Base-by-base conservation (phyloP, 2,329 filamentous ascomycete species). In the Trichoderma atrobrunneum region DNA sequence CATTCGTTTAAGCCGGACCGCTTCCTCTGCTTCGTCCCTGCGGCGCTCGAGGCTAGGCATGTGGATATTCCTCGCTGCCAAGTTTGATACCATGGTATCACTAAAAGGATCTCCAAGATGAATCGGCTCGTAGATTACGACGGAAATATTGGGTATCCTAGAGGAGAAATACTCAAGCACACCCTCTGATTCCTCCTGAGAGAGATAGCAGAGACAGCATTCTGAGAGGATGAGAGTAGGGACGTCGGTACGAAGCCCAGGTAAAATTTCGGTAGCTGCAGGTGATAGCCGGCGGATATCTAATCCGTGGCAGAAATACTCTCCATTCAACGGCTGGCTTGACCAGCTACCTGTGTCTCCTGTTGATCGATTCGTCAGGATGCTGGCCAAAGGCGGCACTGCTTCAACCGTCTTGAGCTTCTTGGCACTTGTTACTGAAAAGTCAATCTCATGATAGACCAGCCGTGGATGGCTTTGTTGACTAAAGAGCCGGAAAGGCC, bases 361-460 rank as follows among this genome's bases (percentile, higher is more conserved):
- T 2, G 75, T 54, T 7, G 78, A 72, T 0, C 82, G 76, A 6
- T 82, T 76, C 5, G 79, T 76, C 5, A 89, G 77, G 32, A 86
- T 78, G 2, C 75, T 76, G 14, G 81, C 79, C 51, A 88, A 78
- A 2, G 73, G 72, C 0, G 85, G 82, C 0, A 86, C 85, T 28
- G 86, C 84, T 76, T 88, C 81, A 7, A 87, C 82, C 3, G 83
- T 83, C 67, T 81, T 81, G 57, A 92, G 86, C 81, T 95, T 97
- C 56, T 87, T 86, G 3, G 84, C 79, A n/a, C 90, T 91, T 70
- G 95, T 94, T 26, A 87, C 82, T 0, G 92, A 87, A 77, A 98
- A 98, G 81, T 99, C 96, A 71, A 99, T 85, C 81, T 99, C 96
- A 80, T 98, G 95, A 80, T 98, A 99, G 72, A 92, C 80, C 21